Conservation (phyloP, 2,329 filamentous ascomycete genomes). For the Cytospora piceae region DNA sequence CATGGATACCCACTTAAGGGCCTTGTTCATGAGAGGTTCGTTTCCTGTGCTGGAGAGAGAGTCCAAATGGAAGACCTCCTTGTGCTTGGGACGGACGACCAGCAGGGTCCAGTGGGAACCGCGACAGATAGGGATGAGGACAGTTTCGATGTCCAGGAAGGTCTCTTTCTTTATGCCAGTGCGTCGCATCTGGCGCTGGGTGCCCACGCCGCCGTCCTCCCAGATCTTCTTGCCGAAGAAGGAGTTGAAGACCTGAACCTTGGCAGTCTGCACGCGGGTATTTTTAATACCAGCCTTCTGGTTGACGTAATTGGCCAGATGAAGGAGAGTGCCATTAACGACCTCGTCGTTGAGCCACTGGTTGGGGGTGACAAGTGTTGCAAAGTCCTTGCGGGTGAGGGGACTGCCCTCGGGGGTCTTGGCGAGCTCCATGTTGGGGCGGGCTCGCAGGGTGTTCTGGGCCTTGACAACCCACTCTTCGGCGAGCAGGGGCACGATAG, state of each 20-base stretch:
- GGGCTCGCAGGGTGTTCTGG: constrained; percentile 41
- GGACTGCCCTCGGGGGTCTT: constrained; percentile 54
- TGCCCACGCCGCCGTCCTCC: constrained; percentile 50
- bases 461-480: constrained; percentile 45
- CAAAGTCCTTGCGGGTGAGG: constrained; percentile 63
- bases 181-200: constrained; percentile 60
- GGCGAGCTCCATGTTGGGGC: constrained; percentile 44
- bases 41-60: constrained; percentile 57
- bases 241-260: constrained; percentile 65
- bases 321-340: constrained; percentile 67
- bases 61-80: constrained; percentile 70
- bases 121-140: constrained; percentile 72
- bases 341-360: constrained; percentile 80
- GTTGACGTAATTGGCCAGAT: constrained; percentile 64
- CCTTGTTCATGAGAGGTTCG: constrained; percentile 45
- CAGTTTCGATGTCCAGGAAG: constrained; percentile 65
- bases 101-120: constrained; percentile 72
- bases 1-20: constrained; percentile 59
- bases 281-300: constrained; percentile 56
- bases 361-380: constrained; percentile 58
- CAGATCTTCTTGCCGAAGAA: constrained; percentile 66
- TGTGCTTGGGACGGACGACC: constrained; percentile 64
- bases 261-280: constrained; percentile 53
- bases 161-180: constrained; percentile 61
- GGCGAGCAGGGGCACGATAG: constrained; percentile 39